Percentiles rank a stretch among this genome's conserved stretches.
Conservation (phyloP, 2,329 filamentous ascomycete species). For the Hypoxylon sp. region DNA sequence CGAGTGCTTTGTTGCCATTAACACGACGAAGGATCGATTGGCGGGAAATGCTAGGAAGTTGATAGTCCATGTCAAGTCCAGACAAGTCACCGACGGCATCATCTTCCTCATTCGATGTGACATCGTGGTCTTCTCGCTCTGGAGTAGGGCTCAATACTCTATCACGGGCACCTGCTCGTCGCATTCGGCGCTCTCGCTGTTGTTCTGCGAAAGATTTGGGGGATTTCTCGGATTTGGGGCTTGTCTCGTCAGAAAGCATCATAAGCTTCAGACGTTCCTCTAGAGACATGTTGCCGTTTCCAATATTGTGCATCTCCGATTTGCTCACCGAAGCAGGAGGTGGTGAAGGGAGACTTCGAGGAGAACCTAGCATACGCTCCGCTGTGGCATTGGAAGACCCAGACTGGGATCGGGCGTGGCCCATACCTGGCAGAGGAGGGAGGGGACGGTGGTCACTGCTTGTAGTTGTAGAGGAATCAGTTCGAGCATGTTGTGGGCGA, state of each 20-base stretch:
- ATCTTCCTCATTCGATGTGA: constrained; percentile 59
- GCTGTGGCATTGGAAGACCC: constrained; percentile 71
- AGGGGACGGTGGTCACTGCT: constrained; percentile 85
- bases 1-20: constrained; percentile 68
- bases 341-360: constrained; percentile 76
- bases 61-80: constrained; percentile 65
- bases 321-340: constrained; percentile 76
- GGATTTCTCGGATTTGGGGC: constrained; percentile 42
- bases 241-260: constrained; percentile 77
- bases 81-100: constrained; percentile 69
- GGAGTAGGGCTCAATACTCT: constrained; percentile 53
- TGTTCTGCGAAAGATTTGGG: constrained; percentile 67
- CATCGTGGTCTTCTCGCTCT: constrained; percentile 51
- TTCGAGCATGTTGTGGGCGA: constrained; percentile 67
- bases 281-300: constrained; percentile 78
- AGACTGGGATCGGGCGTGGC: constrained; percentile 54
- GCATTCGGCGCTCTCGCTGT: constrained; percentile 74
- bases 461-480: constrained; percentile 78
- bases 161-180: constrained; percentile 65
- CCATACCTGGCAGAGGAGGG: constrained; percentile 80
- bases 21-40: constrained; percentile 93
- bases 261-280: constrained; percentile 88
- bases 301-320: constrained; percentile 79
- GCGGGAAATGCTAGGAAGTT: constrained; percentile 83
- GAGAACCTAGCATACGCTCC: constrained; percentile 73